These are phyloP conservation scores for Spathaspora passalidarum DNA, from an alignment of 805 yeast species.

Conservation along the genomic window DNA sequence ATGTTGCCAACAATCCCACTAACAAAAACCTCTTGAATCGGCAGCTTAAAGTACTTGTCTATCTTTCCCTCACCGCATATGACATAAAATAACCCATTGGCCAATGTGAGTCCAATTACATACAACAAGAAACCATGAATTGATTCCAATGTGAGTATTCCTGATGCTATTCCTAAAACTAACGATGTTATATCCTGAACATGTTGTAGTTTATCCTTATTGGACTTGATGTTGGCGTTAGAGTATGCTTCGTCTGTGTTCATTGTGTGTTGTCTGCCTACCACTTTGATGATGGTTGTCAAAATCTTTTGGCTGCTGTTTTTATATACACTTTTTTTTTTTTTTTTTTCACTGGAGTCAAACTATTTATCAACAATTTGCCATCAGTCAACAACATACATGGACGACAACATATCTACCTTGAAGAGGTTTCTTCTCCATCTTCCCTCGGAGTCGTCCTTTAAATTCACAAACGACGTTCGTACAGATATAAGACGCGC, in stretches of 20 bases:
- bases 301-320: background rate
- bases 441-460: slow-evolving; percentile 27
- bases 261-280: background rate
- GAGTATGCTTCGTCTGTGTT: slow-evolving; percentile 14
- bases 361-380: background rate
- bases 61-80: slow-evolving; percentile 33
- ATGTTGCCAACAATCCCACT: slow-evolving; percentile 29
- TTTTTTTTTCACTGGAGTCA: no score
- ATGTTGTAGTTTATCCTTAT: slow-evolving; percentile 25
- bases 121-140: slow-evolving; percentile 34
- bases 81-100: slow-evolving; percentile 25
- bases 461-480: slow-evolving; percentile 21
- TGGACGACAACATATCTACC: slow-evolving; percentile 4
- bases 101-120: slow-evolving; percentile 28
- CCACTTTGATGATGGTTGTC: background rate
- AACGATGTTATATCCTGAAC: slow-evolving; percentile 38
- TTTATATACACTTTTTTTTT: background rate
- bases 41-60: slow-evolving; percentile 23
- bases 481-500: slow-evolving; percentile 27
- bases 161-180: slow-evolving; percentile 39
- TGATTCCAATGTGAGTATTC: slow-evolving; percentile 37
- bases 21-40: slow-evolving; percentile 31
- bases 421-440: slow-evolving; percentile 32
- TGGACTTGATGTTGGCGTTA: slow-evolving; percentile 27
- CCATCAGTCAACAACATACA: background rate